Conservation (phyloP, 1,284 basidiomycete genomes). For the Clitocybe nebularis region DNA sequence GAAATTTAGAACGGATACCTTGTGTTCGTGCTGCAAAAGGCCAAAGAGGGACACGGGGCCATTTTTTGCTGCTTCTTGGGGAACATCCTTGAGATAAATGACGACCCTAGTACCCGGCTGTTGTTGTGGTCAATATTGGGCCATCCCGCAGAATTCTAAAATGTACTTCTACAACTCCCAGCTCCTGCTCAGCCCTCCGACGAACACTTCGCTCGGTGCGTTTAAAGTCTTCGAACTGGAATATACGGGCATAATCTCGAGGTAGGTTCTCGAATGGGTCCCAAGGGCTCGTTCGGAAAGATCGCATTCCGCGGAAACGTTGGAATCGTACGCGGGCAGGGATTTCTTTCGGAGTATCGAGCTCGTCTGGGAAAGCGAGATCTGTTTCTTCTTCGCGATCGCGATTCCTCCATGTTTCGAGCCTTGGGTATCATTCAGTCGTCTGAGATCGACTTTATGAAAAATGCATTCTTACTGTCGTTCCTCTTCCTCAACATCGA, state of each 20-base stretch:
- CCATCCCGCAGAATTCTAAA: neutral
- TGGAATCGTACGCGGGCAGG: constrained; percentile 87
- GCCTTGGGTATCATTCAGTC: constrained; percentile 35
- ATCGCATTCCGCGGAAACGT: constrained; percentile 87
- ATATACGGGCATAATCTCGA: constrained; percentile 90
- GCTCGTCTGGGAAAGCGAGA: constrained; percentile 89
- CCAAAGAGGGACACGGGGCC: constrained; percentile 77
- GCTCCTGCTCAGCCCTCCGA: constrained; percentile 58
- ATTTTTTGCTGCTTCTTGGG: constrained; percentile 44
- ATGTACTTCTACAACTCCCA: constrained; percentile 59
- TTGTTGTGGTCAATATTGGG: constrained; percentile 6
- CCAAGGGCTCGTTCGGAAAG: constrained; percentile 95
- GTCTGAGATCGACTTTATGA: constrained; percentile 5
- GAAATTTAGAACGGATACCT: constrained; percentile 92
- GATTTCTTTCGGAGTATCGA: constrained; percentile 94
- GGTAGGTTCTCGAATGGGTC: constrained; percentile 97
- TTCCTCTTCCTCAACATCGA: constrained; percentile 81
- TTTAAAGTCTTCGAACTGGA: constrained; percentile 95
- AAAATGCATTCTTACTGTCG: constrained; percentile 58
- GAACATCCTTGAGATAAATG: constrained; percentile 70
- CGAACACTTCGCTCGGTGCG: constrained; percentile 79
- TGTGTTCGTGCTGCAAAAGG: constrained; percentile 93
- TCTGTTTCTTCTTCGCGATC: constrained; percentile 76
- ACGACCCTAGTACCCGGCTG: constrained; percentile 82
- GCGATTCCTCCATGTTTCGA: constrained; percentile 66